These are phyloP conservation scores for Nepenthes mirabilis DNA, from an alignment of 148 eudicot genomes.

Conservation along the genomic window DNA sequence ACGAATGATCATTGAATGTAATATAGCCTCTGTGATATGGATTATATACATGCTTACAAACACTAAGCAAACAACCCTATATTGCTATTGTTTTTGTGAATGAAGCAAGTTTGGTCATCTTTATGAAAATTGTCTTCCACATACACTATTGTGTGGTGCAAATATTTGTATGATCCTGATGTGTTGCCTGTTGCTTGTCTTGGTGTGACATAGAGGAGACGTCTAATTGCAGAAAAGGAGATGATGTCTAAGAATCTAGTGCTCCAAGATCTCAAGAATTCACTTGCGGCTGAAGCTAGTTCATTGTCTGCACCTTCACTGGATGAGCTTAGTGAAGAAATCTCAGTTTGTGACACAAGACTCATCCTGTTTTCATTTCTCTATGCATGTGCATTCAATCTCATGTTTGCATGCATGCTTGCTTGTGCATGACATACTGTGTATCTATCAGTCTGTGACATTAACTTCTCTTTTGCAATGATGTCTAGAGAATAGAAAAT, in stretches of 20 bases:
- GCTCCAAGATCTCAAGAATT: constrained; percentile 49
- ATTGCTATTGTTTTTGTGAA: too few relatives aligned
- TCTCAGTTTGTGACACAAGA: constrained; percentile 38
- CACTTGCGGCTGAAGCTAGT: constrained; percentile 41
- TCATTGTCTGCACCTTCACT: constrained; percentile 36
- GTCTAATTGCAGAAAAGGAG: constrained; percentile 27
- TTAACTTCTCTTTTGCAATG: constrained; percentile 1
- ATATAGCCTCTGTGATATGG: too few relatives aligned
- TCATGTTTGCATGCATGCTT: background rate
- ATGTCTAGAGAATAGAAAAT: constrained; percentile 37
- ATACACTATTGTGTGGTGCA: too few relatives aligned
- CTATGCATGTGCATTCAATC: constrained; percentile 1
- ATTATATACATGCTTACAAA: too few relatives aligned
- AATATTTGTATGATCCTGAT: background rate
- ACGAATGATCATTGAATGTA: too few relatives aligned
- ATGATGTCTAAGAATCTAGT: constrained; percentile 30
- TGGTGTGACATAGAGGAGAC: constrained; percentile 38
- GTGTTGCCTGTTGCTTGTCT: background rate
- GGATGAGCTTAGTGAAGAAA: constrained; percentile 68
- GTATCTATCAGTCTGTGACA: background rate
- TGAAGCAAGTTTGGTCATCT: too few relatives aligned
- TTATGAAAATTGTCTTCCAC: too few relatives aligned
- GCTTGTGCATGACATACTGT: constrained; percentile 1
- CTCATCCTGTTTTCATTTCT: background rate
- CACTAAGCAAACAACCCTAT: too few relatives aligned